Evolutionary conservation across 2,329 filamentous ascomycete genomes (phyloP).

Genomic region (Verticillium nubilum): DNA sequence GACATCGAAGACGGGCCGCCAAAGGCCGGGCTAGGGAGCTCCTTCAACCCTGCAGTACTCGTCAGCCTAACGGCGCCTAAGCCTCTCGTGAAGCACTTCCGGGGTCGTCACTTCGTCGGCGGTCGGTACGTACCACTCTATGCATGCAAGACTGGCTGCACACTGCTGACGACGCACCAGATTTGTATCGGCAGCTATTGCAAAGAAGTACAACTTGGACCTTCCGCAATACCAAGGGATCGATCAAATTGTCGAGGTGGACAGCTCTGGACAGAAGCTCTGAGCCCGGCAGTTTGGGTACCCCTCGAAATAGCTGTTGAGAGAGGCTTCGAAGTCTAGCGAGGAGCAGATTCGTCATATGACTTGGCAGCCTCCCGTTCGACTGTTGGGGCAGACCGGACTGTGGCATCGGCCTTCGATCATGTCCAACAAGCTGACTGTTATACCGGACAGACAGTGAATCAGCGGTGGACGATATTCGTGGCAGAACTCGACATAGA

Average conservation of each 20-base stretch:
- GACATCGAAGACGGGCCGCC: slow-evolving; percentile 85
- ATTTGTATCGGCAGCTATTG: slow-evolving; percentile 73
- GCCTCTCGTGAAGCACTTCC: slow-evolving; percentile 78
- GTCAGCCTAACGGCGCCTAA: slow-evolving; percentile 93
- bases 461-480: slow-evolving; percentile 43
- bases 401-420: slow-evolving; percentile 51
- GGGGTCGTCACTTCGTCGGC: slow-evolving; percentile 85
- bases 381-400: slow-evolving; percentile 53
- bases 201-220: slow-evolving; percentile 81
- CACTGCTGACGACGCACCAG: slow-evolving; percentile 30
- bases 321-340: not conserved
- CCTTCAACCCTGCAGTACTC: slow-evolving; percentile 73
- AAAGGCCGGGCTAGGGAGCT: slow-evolving; percentile 66
- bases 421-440: slow-evolving; percentile 37
- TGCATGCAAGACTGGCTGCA: not conserved
- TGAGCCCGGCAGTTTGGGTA: slow-evolving; percentile 23
- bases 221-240: slow-evolving; percentile 77
- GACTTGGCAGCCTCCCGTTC: slow-evolving; percentile 48
- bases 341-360: slow-evolving; percentile 29
- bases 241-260: slow-evolving; percentile 83
- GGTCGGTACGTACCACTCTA: slow-evolving; percentile 54
- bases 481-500: slow-evolving; percentile 53
- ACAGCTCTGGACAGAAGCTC: slow-evolving; percentile 43
- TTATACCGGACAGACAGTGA: slow-evolving; percentile 39
- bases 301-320: not conserved